Evolutionary conservation across 306 rosid genomes (phyloP).

Genomic region (Lagenaria siceraria): DNA sequence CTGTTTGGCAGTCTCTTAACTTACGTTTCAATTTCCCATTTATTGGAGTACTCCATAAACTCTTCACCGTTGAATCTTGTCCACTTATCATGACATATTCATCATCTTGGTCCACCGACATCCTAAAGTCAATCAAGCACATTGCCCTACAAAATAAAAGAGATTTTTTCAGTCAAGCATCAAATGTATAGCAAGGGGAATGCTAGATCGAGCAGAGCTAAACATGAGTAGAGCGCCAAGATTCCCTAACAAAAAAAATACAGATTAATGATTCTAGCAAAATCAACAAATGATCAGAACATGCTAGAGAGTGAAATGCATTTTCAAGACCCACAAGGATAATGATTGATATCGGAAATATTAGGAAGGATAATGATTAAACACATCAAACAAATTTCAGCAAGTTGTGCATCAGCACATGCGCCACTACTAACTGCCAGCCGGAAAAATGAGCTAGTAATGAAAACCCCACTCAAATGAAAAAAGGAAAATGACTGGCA

Average conservation of each 20-base stretch:
- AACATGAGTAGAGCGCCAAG: background rate
- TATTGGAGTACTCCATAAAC: slow-evolving; percentile 22
- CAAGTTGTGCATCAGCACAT: background rate
- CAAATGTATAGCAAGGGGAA: background rate
- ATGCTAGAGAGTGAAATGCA: background rate
- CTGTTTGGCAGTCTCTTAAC: slow-evolving; percentile 25
- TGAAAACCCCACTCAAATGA: no score
- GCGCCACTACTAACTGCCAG: no score
- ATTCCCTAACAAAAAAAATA: background rate
- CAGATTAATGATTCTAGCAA: background rate
- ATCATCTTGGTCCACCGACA: slow-evolving; percentile 60
- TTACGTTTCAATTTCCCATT: slow-evolving; percentile 44
- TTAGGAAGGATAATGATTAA: background rate
- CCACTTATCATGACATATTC: slow-evolving; percentile 29
- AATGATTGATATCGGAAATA: background rate
- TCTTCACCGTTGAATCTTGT: slow-evolving; percentile 36
- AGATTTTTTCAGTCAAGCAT: slow-evolving; percentile 17
- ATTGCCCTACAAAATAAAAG: slow-evolving; percentile 51
- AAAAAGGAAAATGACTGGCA: background rate
- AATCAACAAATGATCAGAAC: background rate
- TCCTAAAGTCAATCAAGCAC: slow-evolving; percentile 85
- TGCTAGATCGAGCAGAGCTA: background rate
- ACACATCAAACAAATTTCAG: background rate
- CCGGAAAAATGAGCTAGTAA: no score
- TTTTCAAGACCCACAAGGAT: background rate